These are phyloP conservation scores for Mycena haematopus DNA, from an alignment of 768 basidiomycete species.

Conservation along the genomic window DNA sequence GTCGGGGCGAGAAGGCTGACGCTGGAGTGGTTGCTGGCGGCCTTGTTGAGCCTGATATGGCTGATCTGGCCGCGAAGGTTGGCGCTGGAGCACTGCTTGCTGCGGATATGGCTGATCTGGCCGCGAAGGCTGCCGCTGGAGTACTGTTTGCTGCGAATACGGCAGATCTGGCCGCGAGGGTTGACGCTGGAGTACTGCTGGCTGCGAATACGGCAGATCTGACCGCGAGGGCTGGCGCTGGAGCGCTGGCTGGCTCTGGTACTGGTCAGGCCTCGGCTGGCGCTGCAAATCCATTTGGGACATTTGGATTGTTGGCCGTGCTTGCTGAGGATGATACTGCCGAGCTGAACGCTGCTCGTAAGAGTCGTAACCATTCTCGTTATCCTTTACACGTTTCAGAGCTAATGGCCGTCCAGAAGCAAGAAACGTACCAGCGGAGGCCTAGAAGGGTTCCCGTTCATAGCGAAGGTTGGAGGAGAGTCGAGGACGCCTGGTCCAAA, in stretches of 20 bases:
- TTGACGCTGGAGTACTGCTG: conserved; percentile 12
- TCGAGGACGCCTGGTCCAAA: conserved; percentile 22
- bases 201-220: background rate
- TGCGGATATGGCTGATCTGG: background rate
- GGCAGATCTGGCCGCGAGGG: conserved; percentile 6
- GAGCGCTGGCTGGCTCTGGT: conserved; percentile 1
- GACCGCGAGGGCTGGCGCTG: conserved; percentile 13
- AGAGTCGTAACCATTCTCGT: conserved; percentile 22
- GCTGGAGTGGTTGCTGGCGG: conserved; percentile 6
- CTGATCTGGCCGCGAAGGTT: conserved; percentile 16
- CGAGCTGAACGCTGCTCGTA: conserved; percentile 1
- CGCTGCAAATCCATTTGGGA: background rate
- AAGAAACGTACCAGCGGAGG: conserved; percentile 4
- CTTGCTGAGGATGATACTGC: background rate
- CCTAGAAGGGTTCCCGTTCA: conserved; percentile 5
- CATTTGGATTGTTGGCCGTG: background rate
- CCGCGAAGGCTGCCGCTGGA: background rate
- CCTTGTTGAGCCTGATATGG: background rate
- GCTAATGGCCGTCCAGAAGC: background rate
- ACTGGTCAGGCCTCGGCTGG: background rate
- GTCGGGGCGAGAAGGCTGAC: conserved; percentile 19
- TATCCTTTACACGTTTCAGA: conserved; percentile 17
- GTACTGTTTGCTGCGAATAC: too few relatives aligned
- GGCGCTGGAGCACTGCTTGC: conserved; percentile 12
- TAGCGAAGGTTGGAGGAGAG: background rate